A percentile compares a stretch with the other conserved stretches of the same genome.
Conservation (phyloP, 176 grass and related monocot genomes). For the Aegilops sharonensis region DNA sequence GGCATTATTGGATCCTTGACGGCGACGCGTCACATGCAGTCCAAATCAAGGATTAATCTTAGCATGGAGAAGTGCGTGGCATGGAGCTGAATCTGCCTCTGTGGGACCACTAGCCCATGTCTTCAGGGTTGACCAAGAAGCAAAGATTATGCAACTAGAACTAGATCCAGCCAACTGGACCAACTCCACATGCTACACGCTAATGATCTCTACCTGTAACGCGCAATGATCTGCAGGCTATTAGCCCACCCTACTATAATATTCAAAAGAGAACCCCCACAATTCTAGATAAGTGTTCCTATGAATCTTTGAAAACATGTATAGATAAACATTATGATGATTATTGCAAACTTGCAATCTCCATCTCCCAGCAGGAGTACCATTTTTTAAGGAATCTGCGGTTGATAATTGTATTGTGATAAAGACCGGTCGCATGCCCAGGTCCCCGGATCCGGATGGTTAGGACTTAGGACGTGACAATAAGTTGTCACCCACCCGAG, state of each 20-base stretch:
- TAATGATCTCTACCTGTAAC: not conserved
- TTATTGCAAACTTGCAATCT: not conserved
- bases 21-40: not conserved
- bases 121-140: not conserved
- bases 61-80: not conserved
- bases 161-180: not conserved
- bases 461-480: not conserved
- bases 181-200: not conserved
- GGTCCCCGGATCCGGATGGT: not conserved
- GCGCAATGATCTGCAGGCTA: not conserved
- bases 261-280: not conserved
- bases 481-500: not conserved
- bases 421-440: too few relatives aligned
- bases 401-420: not conserved
- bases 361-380: not conserved
- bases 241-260: not conserved
- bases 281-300: not conserved
- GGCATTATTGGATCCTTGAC: not conserved
- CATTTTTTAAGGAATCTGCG: not conserved
- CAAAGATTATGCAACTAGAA: not conserved
- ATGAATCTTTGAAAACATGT: not conserved
- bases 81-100: not conserved
- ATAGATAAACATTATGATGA: not conserved
- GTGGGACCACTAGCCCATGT: not conserved
- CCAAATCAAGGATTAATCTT: slow-evolving; percentile 5